These are phyloP conservation scores for Gossypium anomalum DNA, from an alignment of 345 rosid species.

Conservation along the genomic window DNA sequence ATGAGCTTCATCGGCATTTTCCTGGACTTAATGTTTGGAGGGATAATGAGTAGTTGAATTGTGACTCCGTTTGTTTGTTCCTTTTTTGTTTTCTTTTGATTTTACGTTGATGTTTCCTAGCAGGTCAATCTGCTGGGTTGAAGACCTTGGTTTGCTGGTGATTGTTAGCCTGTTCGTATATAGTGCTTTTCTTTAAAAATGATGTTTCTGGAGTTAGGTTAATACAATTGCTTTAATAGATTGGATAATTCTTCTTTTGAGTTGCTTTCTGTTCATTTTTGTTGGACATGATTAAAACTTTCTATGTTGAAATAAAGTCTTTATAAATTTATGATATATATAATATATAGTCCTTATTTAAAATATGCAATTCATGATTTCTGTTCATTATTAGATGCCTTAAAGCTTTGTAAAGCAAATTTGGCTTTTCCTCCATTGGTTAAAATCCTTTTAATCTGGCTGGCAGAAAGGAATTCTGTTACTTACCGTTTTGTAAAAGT, in stretches of 20 bases:
- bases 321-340: not conserved
- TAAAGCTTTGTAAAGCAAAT: not conserved
- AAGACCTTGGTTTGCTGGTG: conserved; percentile 13
- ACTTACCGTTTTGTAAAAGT: not conserved
- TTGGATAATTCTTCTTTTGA: not conserved
- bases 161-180: not conserved
- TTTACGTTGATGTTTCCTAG: not conserved
- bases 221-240: not conserved
- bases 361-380: not conserved
- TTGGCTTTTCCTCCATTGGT: not conserved
- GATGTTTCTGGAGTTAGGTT: not conserved
- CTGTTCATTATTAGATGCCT: not conserved
- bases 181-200: not conserved
- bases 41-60: not conserved
- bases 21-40: not conserved
- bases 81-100: not conserved
- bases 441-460: not conserved
- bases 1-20: not conserved
- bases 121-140: conserved; percentile 1
- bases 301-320: not conserved
- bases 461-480: not conserved
- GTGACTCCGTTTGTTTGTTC: not conserved
- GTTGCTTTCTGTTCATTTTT: not conserved
- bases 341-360: not conserved
- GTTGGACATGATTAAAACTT: not conserved